phyloP scores from a whole-genome alignment of 2,329 filamentous ascomycete species.

The Fonsecaea monophora region DNA sequence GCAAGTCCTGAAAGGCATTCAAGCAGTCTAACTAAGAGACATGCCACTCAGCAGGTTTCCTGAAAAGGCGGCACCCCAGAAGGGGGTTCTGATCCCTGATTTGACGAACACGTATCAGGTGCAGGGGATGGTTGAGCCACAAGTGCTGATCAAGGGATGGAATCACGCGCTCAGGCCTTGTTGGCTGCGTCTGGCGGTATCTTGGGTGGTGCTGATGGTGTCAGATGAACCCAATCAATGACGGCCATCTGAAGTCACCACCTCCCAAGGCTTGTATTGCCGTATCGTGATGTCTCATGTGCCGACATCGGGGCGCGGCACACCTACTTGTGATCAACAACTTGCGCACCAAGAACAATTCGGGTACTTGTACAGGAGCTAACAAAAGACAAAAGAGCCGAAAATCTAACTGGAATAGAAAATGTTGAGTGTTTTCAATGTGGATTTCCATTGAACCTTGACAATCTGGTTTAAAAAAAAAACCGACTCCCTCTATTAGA shows the following conservation, averaged over 20 bases:
- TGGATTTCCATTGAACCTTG: not conserved
- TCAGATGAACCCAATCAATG: constrained; percentile 17
- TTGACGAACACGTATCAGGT: constrained; percentile 11
- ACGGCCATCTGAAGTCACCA: not conserved
- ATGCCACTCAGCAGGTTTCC: constrained; percentile 16
- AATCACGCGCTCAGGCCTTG: not conserved
- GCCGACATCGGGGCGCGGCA: not conserved
- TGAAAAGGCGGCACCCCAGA: constrained; percentile 7
- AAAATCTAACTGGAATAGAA: not conserved
- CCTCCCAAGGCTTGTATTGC: not conserved
- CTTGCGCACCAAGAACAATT: not conserved
- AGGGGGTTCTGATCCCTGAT: constrained; percentile 19
- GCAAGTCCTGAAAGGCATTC: constrained; percentile 12
- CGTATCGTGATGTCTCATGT: not conserved
- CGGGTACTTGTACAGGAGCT: not conserved
- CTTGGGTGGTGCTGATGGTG: not conserved
- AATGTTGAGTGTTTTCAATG: not conserved
- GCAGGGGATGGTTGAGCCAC: constrained; percentile 1
- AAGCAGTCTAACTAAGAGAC: not conserved
- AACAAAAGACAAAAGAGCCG: not conserved
- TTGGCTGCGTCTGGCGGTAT: constrained; percentile 1
- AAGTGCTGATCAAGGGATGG: constrained; percentile 7
- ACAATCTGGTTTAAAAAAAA: not conserved
- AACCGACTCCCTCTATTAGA: not conserved
- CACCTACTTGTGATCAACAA: not conserved